Evolutionary conservation across 2,329 filamentous ascomycete genomes (phyloP), one percentile per base, ranked within the genome.

Genomic region (Botrytis pseudocinerea): DNA sequence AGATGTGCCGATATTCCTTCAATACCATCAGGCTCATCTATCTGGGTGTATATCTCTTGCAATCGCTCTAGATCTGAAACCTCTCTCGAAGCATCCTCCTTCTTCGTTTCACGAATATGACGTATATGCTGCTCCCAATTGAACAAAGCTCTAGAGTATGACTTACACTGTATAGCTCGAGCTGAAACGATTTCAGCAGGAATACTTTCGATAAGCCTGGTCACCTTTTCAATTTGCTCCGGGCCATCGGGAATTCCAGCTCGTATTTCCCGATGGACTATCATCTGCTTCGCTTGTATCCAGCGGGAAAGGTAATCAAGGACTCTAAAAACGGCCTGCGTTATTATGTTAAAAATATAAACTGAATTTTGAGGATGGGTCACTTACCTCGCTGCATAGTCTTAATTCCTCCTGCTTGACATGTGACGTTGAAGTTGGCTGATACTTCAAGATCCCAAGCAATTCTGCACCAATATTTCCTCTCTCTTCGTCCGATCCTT

Each of bases 21-120:
- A 48, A 99, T 91, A 1, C 95, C 95, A 82, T 99, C 96, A 0
- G 96, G 97, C 78, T 99, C 96, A 79, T 99, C 96, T 74, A 99
- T 98, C 78, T 98, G 93, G 1, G 94, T 93, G 82, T 99, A 99
- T 28, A 99, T 97, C 70, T 95, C 91, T 80, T 98, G 95, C 38
- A 99, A 85, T 74, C 91, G 89, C 77, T 94, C 89, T 74, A 97
- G 88, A 6, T 96, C 85, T 38, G 89, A 86, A 70, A 92, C 86
- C n/a, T 87, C 87, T 2, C 86, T 85, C 1, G 84, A 64, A 48
- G 42, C 40, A 61, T 73, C 64, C 25, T 71, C 74, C 51, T 74
- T 71, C 25, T 70, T 74, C 16, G 74, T 74, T 22, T 73, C 60
- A 54, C 79, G 74, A 32, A 78, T 76, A 66, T 90, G 86, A 44